phyloP scores from a whole-genome alignment of 371 early-diverging fungal species.

The Actinomucor elegans region DNA sequence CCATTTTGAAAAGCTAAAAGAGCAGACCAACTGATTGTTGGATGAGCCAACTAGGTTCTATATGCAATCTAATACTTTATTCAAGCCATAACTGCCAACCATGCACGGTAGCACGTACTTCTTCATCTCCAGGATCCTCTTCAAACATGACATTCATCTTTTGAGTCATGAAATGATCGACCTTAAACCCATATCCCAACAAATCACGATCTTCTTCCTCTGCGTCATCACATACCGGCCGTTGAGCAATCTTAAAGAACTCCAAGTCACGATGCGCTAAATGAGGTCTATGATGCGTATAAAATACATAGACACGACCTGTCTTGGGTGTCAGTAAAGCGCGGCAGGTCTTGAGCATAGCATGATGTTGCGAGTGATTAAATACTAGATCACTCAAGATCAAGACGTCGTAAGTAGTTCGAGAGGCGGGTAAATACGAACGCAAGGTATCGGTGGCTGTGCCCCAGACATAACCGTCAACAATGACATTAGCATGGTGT shows the following conservation, averaged over 20 bases:
- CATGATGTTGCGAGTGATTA: constrained; percentile 83
- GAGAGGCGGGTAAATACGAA: constrained; percentile 24
- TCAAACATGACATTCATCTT: constrained; percentile 87
- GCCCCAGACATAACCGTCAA: constrained; percentile 87
- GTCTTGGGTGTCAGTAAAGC: constrained; percentile 59
- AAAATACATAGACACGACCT: constrained; percentile 66
- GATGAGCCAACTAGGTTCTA: too few relatives aligned
- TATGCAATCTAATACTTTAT: background rate
- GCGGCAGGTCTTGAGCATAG: constrained; percentile 68
- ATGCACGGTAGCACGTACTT: constrained; percentile 83
- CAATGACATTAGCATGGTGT: background rate
- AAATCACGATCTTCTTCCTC: constrained; percentile 53
- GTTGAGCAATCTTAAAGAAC: constrained; percentile 79
- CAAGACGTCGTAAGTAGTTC: constrained; percentile 72
- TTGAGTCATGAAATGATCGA: constrained; percentile 66
- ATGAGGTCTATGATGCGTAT: constrained; percentile 70
- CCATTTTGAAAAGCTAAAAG: too few relatives aligned
- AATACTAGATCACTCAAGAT: constrained; percentile 90
- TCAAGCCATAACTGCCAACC: constrained; percentile 63
- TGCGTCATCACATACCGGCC: constrained; percentile 32
- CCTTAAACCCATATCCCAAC: constrained; percentile 70
- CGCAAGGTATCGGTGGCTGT: constrained; percentile 56
- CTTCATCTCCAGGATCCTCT: constrained; percentile 81
- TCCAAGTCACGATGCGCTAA: constrained; percentile 76
- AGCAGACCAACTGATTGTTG: too few relatives aligned